phyloP scores from a whole-genome alignment of 495 filamentous ascomycete genomes.

The Lindgomyces ingoldianus region DNA sequence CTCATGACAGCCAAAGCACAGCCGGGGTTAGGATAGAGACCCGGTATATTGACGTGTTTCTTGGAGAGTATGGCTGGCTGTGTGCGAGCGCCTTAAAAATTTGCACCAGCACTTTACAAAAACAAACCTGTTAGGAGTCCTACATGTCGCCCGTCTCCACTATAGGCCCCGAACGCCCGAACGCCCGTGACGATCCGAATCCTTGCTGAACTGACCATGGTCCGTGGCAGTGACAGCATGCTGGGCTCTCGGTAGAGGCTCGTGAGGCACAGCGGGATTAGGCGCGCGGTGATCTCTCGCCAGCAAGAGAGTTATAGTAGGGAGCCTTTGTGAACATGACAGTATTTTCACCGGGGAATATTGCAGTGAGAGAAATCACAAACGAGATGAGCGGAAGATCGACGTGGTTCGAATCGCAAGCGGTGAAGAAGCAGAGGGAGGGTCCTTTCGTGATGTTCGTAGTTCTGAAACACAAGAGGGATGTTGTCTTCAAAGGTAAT shows the following conservation, averaged over 20 bases:
- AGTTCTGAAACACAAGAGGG: constrained; percentile 21
- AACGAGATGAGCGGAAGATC: neutral
- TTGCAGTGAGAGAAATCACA: neutral
- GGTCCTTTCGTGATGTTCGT: neutral
- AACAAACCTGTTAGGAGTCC: constrained; percentile 8
- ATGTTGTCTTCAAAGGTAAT: neutral
- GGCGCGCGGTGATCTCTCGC: constrained; percentile 4
- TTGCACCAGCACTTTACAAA: neutral
- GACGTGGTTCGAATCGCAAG: constrained; percentile 5
- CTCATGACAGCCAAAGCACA: constrained; percentile 10
- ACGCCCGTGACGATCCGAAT: neutral
- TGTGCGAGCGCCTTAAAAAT: constrained; percentile 4
- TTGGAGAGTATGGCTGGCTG: constrained; percentile 3
- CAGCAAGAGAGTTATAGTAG: neutral
- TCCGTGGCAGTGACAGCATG: constrained; percentile 1
- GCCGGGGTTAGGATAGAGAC: neutral
- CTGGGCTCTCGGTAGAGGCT: neutral
- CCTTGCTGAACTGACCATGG: neutral
- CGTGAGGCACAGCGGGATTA: constrained; percentile 20
- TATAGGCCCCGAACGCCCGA: neutral
- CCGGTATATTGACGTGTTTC: constrained; percentile 15
- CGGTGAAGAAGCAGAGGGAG: neutral
- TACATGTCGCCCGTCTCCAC: neutral
- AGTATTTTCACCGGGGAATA: neutral
- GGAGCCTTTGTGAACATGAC: neutral